These are phyloP conservation scores for Liquidambar formosana DNA, from an alignment of 164 flowering plant species.

Conservation along the genomic window DNA sequence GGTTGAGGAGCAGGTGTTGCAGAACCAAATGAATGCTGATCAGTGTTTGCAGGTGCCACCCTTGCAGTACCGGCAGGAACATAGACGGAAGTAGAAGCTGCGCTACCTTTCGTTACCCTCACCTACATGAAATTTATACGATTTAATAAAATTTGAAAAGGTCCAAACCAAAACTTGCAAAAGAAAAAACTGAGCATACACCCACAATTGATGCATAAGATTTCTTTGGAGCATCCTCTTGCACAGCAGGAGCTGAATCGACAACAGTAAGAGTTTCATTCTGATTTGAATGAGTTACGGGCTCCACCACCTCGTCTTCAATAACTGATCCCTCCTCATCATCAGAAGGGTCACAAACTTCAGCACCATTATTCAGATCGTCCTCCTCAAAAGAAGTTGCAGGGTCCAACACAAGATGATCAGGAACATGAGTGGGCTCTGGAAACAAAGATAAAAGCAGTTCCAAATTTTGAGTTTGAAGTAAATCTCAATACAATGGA, in stretches of 20 bases:
- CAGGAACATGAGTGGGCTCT: slow-evolving; percentile 36
- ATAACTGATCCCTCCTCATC: slow-evolving; percentile 44
- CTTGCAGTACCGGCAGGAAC: slow-evolving; percentile 19
- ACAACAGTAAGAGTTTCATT: slow-evolving; percentile 24
- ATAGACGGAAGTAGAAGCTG: slow-evolving; percentile 15
- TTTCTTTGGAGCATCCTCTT: slow-evolving; percentile 59
- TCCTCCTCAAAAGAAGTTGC: slow-evolving; percentile 29
- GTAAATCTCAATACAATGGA: not conserved
- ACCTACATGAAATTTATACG: slow-evolving; percentile 19
- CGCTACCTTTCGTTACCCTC: slow-evolving; percentile 34
- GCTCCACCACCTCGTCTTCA: slow-evolving; percentile 48
- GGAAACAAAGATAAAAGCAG: slow-evolving; percentile 15
- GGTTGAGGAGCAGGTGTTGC: slow-evolving; percentile 36
- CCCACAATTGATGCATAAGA: slow-evolving; percentile 79
- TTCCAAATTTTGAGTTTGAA: not conserved
- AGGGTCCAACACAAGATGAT: slow-evolving; percentile 23
- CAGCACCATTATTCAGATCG: slow-evolving; percentile 38
- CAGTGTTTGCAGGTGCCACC: slow-evolving; percentile 20
- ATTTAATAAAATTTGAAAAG: not conserved
- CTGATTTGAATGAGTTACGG: slow-evolving; percentile 26
- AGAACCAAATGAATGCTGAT: slow-evolving; percentile 20
- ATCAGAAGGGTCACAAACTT: slow-evolving; percentile 48
- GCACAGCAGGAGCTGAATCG: slow-evolving; percentile 30
- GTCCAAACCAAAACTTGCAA: not conserved
- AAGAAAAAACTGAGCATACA: slow-evolving; percentile 5